Conservation (phyloP, 2,329 filamentous ascomycete genomes). For the Ophiocordyceps camponoti-floridani region DNA sequence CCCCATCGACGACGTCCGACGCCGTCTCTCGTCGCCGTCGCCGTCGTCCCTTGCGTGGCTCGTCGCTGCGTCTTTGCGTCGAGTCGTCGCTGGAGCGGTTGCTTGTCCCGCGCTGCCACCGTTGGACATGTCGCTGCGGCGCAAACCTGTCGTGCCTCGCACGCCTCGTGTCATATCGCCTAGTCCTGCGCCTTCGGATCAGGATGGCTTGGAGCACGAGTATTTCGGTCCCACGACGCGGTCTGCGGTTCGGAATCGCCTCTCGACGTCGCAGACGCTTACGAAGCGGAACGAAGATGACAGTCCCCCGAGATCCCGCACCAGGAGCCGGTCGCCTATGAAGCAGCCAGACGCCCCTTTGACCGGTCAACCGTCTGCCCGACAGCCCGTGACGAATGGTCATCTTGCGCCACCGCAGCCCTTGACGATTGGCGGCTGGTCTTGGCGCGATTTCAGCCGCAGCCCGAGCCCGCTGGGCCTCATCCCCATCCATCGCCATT, state of each 20-base stretch:
- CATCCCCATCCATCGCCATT: slow-evolving; percentile 88
- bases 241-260: slow-evolving; percentile 44
- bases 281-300: slow-evolving; percentile 38
- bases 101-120: slow-evolving; percentile 38
- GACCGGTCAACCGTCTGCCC: slow-evolving; percentile 5
- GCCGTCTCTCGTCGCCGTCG: background rate
- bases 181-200: slow-evolving; percentile 44
- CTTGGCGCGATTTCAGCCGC: slow-evolving; percentile 75
- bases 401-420: slow-evolving; percentile 52
- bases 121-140: slow-evolving; percentile 37
- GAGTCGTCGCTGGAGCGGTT: slow-evolving; percentile 37
- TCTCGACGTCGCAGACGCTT: slow-evolving; percentile 39
- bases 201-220: slow-evolving; percentile 9
- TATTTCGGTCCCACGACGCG: slow-evolving; percentile 63
- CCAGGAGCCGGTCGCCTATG: slow-evolving; percentile 54
- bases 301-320: slow-evolving; percentile 42
- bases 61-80: slow-evolving; percentile 17
- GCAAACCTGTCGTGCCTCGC: slow-evolving; percentile 42
- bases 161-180: slow-evolving; percentile 83
- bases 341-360: slow-evolving; percentile 15
- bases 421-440: slow-evolving; percentile 42
- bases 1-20: background rate
- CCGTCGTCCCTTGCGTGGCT: background rate
- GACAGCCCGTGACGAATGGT: slow-evolving; percentile 28
- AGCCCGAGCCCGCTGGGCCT: slow-evolving; percentile 85